These are phyloP conservation scores for Colletotrichum sp. DNA, from an alignment of 2,329 filamentous ascomycete genomes.

Conservation along the genomic window DNA sequence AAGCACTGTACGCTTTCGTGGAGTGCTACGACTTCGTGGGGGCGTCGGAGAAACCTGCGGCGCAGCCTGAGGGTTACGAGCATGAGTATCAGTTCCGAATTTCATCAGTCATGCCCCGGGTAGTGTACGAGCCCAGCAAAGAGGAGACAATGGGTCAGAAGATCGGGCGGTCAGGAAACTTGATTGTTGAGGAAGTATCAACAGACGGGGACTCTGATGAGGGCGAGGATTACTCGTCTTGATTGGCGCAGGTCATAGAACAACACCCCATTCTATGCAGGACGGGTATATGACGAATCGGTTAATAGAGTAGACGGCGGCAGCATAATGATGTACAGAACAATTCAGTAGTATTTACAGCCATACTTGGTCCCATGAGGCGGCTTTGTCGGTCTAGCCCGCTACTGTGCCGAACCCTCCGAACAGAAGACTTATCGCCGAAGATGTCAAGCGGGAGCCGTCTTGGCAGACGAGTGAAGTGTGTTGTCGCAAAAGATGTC, in stretches of 20 bases:
- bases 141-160: conserved; percentile 71
- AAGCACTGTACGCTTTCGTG: conserved; percentile 95
- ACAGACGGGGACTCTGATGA: conserved; percentile 32
- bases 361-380: neutral
- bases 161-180: conserved; percentile 83
- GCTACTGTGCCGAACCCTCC: neutral
- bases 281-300: neutral
- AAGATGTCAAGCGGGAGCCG: neutral
- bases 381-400: neutral
- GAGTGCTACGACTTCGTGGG: conserved; percentile 80
- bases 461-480: neutral
- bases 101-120: conserved; percentile 83
- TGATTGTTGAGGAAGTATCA: conserved; percentile 80
- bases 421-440: neutral
- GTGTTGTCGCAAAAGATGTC: neutral
- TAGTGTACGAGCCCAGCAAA: conserved; percentile 75
- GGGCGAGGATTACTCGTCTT: neutral
- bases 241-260: neutral
- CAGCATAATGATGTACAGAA: neutral
- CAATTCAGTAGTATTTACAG: neutral
- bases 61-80: conserved; percentile 70
- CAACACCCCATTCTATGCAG: neutral
- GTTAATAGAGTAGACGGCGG: neutral
- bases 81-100: conserved; percentile 88
- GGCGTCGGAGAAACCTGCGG: conserved; percentile 30